These are phyloP conservation scores for Magnusiomyces clavatus DNA, from an alignment of 1,139 yeast species.

Conservation along the genomic window DNA sequence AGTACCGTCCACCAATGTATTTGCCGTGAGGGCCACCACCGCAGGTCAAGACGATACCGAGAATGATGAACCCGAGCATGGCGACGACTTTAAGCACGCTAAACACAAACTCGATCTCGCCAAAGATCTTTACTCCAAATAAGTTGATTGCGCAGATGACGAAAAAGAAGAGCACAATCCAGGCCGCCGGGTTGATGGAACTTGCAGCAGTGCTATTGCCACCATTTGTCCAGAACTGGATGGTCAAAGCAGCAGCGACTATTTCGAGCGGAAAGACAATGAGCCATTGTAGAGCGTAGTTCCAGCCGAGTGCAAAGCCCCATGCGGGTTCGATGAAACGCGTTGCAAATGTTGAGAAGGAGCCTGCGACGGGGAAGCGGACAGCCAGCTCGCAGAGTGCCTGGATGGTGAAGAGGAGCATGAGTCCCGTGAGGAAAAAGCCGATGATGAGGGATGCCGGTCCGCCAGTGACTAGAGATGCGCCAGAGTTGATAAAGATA, in stretches of 20 bases:
- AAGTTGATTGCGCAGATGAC: constrained; percentile 51
- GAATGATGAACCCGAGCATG: constrained; percentile 56
- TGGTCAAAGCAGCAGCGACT: constrained; percentile 70
- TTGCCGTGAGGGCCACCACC: constrained; percentile 63
- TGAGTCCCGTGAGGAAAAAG: constrained; percentile 55
- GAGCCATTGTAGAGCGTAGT: constrained; percentile 74
- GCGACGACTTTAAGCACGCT: constrained; percentile 57
- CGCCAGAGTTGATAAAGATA: constrained; percentile 60
- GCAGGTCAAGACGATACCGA: constrained; percentile 51
- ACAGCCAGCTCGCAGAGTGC: constrained; percentile 74
- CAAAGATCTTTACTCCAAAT: constrained; percentile 69
- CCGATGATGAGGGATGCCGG: constrained; percentile 68
- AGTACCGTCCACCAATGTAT: constrained; percentile 55
- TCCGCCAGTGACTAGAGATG: constrained; percentile 54
- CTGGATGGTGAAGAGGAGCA: constrained; percentile 60
- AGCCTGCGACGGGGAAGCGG: constrained; percentile 64
- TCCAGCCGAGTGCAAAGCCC: constrained; percentile 82
- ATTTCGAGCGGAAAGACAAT: constrained; percentile 71
- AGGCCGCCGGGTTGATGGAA: neutral
- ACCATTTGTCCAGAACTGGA: constrained; percentile 47
- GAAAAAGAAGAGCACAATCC: constrained; percentile 33
- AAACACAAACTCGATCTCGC: constrained; percentile 67
- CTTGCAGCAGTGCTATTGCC: constrained; percentile 22
- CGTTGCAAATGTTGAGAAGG: constrained; percentile 59
- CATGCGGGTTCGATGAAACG: constrained; percentile 63